phyloP scores from a whole-genome alignment of 73 alveolate species.

The Paramecium biaurelia region DNA sequence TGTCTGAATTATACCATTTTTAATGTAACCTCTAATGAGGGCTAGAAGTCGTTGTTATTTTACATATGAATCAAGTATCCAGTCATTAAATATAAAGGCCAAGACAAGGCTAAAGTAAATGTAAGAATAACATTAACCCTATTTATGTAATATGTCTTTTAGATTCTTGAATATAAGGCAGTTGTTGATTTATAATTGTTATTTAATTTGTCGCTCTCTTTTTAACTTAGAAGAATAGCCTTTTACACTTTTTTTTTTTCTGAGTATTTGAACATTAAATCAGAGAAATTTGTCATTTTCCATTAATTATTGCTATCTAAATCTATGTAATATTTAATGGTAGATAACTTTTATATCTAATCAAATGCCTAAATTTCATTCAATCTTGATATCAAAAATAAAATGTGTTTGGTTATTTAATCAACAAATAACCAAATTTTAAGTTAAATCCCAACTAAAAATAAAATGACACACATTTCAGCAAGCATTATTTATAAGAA shows the following conservation, averaged over 20 bases:
- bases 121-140: background rate
- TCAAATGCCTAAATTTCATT: background rate
- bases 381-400: background rate
- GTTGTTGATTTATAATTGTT: background rate
- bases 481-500: background rate
- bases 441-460: background rate
- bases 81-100: background rate
- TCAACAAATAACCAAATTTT: background rate
- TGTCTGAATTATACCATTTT: background rate
- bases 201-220: background rate
- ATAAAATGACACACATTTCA: background rate
- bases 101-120: background rate
- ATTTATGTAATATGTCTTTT: background rate
- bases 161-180: background rate
- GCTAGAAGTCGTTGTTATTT: background rate
- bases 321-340: background rate
- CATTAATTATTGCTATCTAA: background rate
- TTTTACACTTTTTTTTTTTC: background rate
- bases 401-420: background rate
- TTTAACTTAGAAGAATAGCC: background rate
- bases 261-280: background rate
- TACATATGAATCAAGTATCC: constrained; percentile 18
- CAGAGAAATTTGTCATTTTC: background rate
- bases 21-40: background rate
- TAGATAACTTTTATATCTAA: background rate